Conservation (phyloP, 1,284 basidiomycete genomes). For the Lentinula novae-zelandiae region DNA sequence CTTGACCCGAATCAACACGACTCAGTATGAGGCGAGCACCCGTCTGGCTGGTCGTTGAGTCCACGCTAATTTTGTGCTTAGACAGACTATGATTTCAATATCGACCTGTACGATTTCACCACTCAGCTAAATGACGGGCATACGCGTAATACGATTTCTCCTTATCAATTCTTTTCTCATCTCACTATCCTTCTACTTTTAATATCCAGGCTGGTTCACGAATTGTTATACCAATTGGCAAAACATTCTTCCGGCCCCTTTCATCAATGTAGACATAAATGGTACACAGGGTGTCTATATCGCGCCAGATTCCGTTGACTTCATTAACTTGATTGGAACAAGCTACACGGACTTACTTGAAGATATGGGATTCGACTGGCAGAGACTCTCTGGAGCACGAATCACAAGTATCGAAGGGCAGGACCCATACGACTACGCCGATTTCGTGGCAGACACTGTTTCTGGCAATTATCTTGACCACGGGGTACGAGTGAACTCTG, state of each 20-base stretch:
- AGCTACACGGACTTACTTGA: conserved; percentile 48
- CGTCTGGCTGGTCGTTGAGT: not conserved
- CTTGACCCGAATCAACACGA: conserved; percentile 44
- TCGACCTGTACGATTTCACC: conserved; percentile 52
- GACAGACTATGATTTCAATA: conserved; percentile 64
- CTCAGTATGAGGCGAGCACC: conserved; percentile 39
- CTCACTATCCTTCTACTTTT: not conserved
- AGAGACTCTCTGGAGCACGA: conserved; percentile 56
- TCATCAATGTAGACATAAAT: conserved; percentile 50
- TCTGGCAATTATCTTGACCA: conserved; percentile 64
- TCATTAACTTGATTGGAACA: conserved; percentile 42
- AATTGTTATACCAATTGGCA: conserved; percentile 56
- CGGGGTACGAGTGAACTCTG: conserved; percentile 60
- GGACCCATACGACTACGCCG: conserved; percentile 53
- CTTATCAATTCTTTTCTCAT: not conserved
- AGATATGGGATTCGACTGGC: conserved; percentile 51
- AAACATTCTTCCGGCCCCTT: conserved; percentile 55
- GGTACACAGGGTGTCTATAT: conserved; percentile 54
- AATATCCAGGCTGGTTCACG: conserved; percentile 48
- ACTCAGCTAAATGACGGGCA: conserved; percentile 63
- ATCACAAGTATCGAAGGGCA: conserved; percentile 53
- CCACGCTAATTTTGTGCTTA: conserved; percentile 17
- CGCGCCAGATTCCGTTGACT: conserved; percentile 51
- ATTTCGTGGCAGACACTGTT: conserved; percentile 51
- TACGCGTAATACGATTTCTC: conserved; percentile 39